phyloP scores from a whole-genome alignment of 169 alveolate species.

The Perkinsus marinus region DNA sequence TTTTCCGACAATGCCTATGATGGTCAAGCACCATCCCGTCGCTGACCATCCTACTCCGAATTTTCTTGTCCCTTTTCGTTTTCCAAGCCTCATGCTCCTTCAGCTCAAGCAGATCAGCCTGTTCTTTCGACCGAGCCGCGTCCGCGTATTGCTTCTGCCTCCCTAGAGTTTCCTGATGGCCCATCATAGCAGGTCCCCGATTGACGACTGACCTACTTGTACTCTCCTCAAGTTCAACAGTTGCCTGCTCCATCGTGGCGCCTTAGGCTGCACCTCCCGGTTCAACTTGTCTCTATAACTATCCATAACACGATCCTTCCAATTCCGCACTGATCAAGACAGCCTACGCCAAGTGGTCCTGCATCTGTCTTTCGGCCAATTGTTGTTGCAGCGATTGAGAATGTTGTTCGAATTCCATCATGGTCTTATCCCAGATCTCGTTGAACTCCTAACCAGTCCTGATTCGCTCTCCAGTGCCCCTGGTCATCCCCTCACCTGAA shows the following conservation, averaged over 20 bases:
- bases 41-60: not conserved
- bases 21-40: no score
- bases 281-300: not conserved
- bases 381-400: not conserved
- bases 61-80: not conserved
- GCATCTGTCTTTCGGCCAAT: not conserved
- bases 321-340: no score
- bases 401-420: not conserved
- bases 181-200: not conserved
- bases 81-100: constrained; percentile 1
- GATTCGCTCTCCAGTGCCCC: not conserved
- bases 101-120: not conserved
- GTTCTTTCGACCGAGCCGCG: not conserved
- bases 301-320: not conserved
- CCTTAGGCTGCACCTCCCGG: not conserved
- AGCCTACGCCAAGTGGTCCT: not conserved
- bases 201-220: not conserved
- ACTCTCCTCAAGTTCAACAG: not conserved
- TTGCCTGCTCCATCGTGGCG: not conserved
- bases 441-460: not conserved
- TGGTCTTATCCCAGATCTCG: not conserved
- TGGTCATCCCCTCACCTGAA: not conserved
- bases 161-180: not conserved
- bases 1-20: no score
- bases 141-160: not conserved